A percentile compares a stretch with the other conserved stretches of the same genome.
Evolutionary conservation across 306 rosid species (phyloP).

Genomic region (Mucuna pruriens): DNA sequence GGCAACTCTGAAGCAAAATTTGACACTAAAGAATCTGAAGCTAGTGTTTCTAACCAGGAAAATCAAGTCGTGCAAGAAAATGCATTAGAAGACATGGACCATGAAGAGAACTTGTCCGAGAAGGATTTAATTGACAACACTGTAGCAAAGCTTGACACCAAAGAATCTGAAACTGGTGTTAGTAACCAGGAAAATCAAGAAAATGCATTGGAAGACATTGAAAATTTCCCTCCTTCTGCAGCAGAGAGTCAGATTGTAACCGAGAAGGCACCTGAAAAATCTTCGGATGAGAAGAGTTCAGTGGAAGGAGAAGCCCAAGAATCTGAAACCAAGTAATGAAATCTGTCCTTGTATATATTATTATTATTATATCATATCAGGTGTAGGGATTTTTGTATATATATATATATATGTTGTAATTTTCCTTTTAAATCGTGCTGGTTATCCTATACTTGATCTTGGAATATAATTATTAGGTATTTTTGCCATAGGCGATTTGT

Average conservation of each 20-base stretch:
- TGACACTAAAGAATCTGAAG: conserved; percentile 39
- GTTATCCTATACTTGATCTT: background rate
- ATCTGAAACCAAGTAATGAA: conserved; percentile 32
- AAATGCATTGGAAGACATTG: background rate
- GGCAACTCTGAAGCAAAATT: conserved; percentile 7
- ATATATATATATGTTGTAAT: conserved; percentile 44
- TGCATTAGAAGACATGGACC: conserved; percentile 32
- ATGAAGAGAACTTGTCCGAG: conserved; percentile 37
- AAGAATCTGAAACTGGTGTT: conserved; percentile 39
- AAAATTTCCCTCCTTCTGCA: conserved; percentile 10
- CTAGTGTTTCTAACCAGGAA: conserved; percentile 23
- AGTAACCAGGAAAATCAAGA: conserved; percentile 9
- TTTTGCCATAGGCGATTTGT: background rate
- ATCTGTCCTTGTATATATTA: conserved; percentile 30
- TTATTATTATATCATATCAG: too few species aligned
- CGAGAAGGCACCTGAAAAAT: background rate
- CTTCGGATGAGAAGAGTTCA: conserved; percentile 14
- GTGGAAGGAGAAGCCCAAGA: conserved; percentile 32
- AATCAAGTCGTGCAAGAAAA: conserved; percentile 25
- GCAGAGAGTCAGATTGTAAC: conserved; percentile 20
- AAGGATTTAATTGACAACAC: conserved; percentile 34
- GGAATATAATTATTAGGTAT: background rate
- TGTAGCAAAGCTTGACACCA: conserved; percentile 5
- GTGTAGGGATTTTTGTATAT: conserved; percentile 33
- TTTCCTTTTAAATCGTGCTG: background rate